These are phyloP conservation scores for Malassezia equina DNA, from an alignment of 1,284 basidiomycete species.

Conservation along the genomic window DNA sequence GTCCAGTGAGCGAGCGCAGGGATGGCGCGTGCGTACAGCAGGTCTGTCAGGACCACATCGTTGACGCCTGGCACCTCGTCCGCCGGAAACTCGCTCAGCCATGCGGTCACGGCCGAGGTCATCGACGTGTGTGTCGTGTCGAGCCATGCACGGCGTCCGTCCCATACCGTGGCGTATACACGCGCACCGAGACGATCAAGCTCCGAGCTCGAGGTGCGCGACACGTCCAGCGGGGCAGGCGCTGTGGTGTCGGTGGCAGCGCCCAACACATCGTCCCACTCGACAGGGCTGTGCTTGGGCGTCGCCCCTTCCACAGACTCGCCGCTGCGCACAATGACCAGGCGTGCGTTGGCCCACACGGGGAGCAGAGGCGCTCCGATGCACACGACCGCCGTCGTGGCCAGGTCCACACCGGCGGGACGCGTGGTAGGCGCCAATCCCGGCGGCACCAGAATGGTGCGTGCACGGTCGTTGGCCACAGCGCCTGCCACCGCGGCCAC, in stretches of 20 bases:
- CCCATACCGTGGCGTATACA: conserved; percentile 10
- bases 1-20: conserved; percentile 23
- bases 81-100: conserved; percentile 23
- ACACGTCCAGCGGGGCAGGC: conserved; percentile 8
- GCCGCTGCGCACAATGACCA: neutral
- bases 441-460: conserved; percentile 3
- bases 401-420: neutral
- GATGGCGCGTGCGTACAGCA: conserved; percentile 5
- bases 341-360: neutral
- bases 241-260: conserved; percentile 9
- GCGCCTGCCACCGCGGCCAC: conserved; percentile 3
- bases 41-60: conserved; percentile 28
- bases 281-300: neutral
- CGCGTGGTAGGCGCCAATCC: neutral
- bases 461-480: neutral
- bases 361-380: conserved; percentile 9
- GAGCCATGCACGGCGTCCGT: conserved; percentile 4
- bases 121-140: conserved; percentile 9
- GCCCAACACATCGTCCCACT: conserved; percentile 12
- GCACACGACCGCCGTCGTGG: neutral
- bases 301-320: neutral
- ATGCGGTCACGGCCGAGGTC: conserved; percentile 23
- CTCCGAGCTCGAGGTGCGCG: neutral
- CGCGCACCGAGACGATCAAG: conserved; percentile 7
- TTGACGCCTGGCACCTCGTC: conserved; percentile 30